Evolutionary conservation across 2,329 filamentous ascomycete genomes (phyloP), one percentile per base, ranked within the genome.

Genomic region (Coniochaeta prunicola): DNA sequence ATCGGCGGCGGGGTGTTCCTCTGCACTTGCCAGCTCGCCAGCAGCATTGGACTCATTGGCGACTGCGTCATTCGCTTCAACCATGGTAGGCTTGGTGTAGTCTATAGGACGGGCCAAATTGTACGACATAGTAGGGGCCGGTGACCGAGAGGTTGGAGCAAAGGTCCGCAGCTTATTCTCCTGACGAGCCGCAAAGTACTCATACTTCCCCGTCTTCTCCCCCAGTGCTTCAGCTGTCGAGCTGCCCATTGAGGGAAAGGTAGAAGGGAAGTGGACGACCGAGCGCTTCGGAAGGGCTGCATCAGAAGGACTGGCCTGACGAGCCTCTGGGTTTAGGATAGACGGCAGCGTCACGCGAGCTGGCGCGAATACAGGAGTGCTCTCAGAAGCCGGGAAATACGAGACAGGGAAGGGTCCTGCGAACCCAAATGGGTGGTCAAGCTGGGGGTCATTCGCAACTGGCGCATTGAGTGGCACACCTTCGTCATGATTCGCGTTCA

Each of bases 131-230:
- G 24, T 4, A 3, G 31, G 33, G 13, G 7, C 53, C 31, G 33
- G 28, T 26, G 12, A 21, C 21, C 36, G 13, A n/a, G 8, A 8
- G 6, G 10, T 31, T n/a, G 50, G 48, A 13, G 33, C 34, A 38
- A 40, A 34, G 28, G 50, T 26, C 58, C 58, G 19, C 10, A 54
- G 30, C 55, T 64, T 70, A 59, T 70, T 70, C 2, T 60, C 57
- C 42, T 67, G 64, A 8, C 68, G 62, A 12, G 68, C 68, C 5
- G 58, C 59, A 30, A 69, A 70, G 45, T 61, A 68, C n/a, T 66
- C 66, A 4, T 40, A 9, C 50, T 69, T 69, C 4, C 66, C 66
- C 4, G 63, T 61, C 56, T 59, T 67, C 10, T 36, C 53, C n/a
- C 63, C 64, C 13, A 66, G 58, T 19, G 33, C 45, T 30, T 65